Base-by-base conservation (phyloP, 2,329 filamentous ascomycete genomes). In the Trichophyton simii region DNA sequence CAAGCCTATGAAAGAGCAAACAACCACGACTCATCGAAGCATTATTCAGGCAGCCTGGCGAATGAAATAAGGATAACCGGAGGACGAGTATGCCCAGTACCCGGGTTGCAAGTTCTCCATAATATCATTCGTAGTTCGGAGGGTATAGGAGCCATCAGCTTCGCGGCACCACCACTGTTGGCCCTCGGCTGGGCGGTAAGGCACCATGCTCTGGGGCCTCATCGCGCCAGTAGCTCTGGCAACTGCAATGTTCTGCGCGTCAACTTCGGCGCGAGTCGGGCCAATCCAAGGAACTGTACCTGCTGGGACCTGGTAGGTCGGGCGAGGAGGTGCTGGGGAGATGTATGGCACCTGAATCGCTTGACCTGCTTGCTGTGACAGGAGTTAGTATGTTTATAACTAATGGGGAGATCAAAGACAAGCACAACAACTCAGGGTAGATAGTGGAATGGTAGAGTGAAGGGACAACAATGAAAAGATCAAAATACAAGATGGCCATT, bases 81-180 rank as follows among this genome's bases (percentile, higher is more conserved):
- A 57, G 13, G 48, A 36, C 3, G 58, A 57, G 46, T 64, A 60
- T 34, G 57, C 28, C 71, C 71, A 72, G 6, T 64, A 58, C 5
- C 71, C 71, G 7, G 71, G 71, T 57, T 69, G 67, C 41, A 68
- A 65, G 28, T 67, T 65, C 13, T 69, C 66, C 54, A 67, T 65
- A 52, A 71, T 72, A 15, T 70, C 68, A 41, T 63, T 67, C 22
- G 63, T 63, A n/a, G 70, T 71, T 55, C 70, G 68, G 59, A 74
- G 61, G 20, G 69, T 71, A 60, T 67, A 75, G 41, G 65, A 65
- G 11, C 71, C 70, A 64, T 74, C 70, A 25, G 71, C 52, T 61
- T 75, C 72, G 50, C 68, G 69, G 61, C 70, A 72, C 68, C 69
- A 75, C 61, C 69, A 73, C 50, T 71, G 67, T 55, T 69, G 67